Base-by-base conservation (phyloP, 768 basidiomycete species). In the Botryobasidium botryosum region DNA sequence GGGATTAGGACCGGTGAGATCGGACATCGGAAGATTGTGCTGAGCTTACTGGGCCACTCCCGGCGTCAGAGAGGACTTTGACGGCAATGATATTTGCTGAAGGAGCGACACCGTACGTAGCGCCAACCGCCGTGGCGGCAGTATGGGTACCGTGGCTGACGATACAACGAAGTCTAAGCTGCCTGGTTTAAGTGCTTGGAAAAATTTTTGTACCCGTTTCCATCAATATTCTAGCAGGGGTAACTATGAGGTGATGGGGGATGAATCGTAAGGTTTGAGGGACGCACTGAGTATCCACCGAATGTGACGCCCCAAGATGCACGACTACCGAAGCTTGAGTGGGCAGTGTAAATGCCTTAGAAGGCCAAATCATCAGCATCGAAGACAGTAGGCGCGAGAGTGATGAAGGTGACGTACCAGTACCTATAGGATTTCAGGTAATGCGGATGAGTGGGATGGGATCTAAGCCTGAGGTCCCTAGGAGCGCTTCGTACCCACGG, bases 281-380 rank as follows among this genome's bases (percentile, higher is more conserved):
- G n/a, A n/a, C n/a, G n/a, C n/a, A n/a, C n/a, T n/a, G n/a, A n/a
- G n/a, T n/a, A n/a, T n/a, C n/a, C n/a, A n/a, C n/a, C n/a, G n/a
- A n/a, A n/a, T n/a, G n/a, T n/a, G 1, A 55, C 53, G 7, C 67
- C 68, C 62, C 63, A 67, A 15, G 45, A 51, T 12, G 67, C 68
- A 29, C 68, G 65, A 3, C 65, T 66, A 47, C 56, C 63, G 44
- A 69, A 69, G 47, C 51, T 31, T 42, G 52, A 53, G 45, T 59
- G 57, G 18, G 24, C 35, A 13, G 44, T 52, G 48, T 44, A 54
- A 28, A 58, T 56, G 17, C 58, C 58, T n/a, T n/a, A n/a, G n/a
- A n/a, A n/a, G n/a, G n/a, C n/a, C n/a, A n/a, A n/a, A n/a, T n/a
- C n/a, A n/a, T n/a, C n/a, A n/a, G n/a, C n/a, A n/a, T n/a, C n/a